These are phyloP conservation scores for Vigna mungo DNA, from an alignment of 306 rosid species.

Conservation along the genomic window DNA sequence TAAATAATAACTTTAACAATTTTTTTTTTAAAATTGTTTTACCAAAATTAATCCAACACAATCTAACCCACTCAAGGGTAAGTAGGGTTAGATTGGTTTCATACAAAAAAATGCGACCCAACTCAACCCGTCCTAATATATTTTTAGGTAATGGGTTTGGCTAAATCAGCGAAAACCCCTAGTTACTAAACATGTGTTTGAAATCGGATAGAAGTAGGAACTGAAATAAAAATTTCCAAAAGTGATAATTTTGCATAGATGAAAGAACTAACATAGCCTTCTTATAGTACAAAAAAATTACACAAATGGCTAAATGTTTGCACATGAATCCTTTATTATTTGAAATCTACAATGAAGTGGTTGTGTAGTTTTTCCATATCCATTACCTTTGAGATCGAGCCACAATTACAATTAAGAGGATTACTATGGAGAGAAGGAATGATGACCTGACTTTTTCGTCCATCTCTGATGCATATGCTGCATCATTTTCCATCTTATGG, in stretches of 20 bases:
- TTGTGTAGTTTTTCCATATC: neutral
- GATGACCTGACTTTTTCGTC: slow-evolving; percentile 67
- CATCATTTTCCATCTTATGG: slow-evolving; percentile 35
- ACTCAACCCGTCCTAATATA: too few relatives aligned
- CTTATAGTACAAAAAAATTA: neutral
- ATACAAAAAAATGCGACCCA: too few relatives aligned
- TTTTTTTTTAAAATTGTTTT: too few relatives aligned
- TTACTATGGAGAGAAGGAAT: slow-evolving; percentile 57
- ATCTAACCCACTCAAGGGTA: too few relatives aligned
- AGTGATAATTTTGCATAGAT: neutral
- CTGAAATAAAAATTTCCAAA: too few relatives aligned
- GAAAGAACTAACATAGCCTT: neutral
- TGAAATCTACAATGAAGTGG: neutral
- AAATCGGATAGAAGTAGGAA: too few relatives aligned
- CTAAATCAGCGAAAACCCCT: too few relatives aligned
- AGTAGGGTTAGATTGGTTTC: too few relatives aligned
- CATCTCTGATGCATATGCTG: slow-evolving; percentile 36
- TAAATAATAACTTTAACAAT: too few relatives aligned
- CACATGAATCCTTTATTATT: neutral
- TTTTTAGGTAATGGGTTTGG: too few relatives aligned
- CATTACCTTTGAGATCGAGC: slow-evolving; percentile 46
- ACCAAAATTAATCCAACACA: too few relatives aligned
- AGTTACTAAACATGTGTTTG: too few relatives aligned
- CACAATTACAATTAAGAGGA: slow-evolving; percentile 58
- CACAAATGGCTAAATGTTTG: neutral